Conservation (phyloP, 495 filamentous ascomycete genomes). For the Hapsidospora chrysogenum region DNA sequence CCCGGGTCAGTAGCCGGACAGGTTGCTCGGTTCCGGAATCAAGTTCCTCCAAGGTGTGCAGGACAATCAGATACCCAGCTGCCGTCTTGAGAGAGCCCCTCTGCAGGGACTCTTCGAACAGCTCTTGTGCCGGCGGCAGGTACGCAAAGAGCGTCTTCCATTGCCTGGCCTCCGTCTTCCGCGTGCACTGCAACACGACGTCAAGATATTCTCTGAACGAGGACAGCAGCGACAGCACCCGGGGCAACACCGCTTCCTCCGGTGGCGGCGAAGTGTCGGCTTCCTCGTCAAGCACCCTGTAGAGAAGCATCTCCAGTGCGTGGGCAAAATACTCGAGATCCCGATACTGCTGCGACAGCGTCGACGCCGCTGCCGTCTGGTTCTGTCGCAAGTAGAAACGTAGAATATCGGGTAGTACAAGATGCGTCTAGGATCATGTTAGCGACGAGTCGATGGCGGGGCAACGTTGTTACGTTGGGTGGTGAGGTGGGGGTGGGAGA, state of each 20-base stretch:
- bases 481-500: background rate
- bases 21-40: constrained; percentile 64
- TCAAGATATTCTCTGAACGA: constrained; percentile 84
- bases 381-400: constrained; percentile 56
- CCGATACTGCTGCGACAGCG: constrained; percentile 66
- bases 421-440: constrained; percentile 42
- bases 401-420: constrained; percentile 80
- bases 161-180: constrained; percentile 88
- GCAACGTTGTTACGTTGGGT: too few species aligned
- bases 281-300: constrained; percentile 87
- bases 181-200: constrained; percentile 90
- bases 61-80: constrained; percentile 85
- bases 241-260: constrained; percentile 63
- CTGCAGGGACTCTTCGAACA: constrained; percentile 82
- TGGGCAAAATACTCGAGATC: constrained; percentile 82
- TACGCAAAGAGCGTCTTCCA: constrained; percentile 89
- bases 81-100: constrained; percentile 84
- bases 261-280: constrained; percentile 60
- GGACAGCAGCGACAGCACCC: constrained; percentile 75
- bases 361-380: constrained; percentile 56
- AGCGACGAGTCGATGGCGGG: constrained; percentile 3
- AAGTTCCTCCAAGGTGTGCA: constrained; percentile 84
- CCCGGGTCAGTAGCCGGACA: constrained; percentile 64
- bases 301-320: constrained; percentile 79
- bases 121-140: constrained; percentile 70